Evolutionary conservation across 2,329 filamentous ascomycete species (phyloP), one percentile per base, ranked within the genome.

Genomic region (Lachnellula arida): DNA sequence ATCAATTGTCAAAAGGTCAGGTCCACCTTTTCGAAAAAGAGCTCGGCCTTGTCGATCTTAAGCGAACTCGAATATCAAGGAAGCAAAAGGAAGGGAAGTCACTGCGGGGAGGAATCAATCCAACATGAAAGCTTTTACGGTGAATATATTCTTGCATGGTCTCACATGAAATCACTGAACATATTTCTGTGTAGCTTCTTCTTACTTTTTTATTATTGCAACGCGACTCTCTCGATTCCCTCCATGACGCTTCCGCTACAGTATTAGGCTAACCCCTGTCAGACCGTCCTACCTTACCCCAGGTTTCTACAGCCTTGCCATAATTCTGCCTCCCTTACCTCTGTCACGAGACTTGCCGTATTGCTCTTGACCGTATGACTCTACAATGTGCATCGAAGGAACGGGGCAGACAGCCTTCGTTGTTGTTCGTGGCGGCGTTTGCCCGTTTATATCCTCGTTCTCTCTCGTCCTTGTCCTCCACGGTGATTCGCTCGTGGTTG

Each of bases 51-150:
- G 17, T 46, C 23, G 17, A 25, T 35, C 17, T 32, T 43, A 51
- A 56, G 50, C 57, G 54, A 59, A 59, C 12, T 11, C 32, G 53
- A 50, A 17, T 11, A 19, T n/a, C 15, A 42, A 19, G 53, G 56
- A 59, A 56, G 14, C 53, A 44, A 4, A 59, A 56, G 57, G 54
- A 59, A 42, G 39, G 14, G 8, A n/a, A 40, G 14, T 7, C 39
- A 56, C 49, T 34, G 19, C 32, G 35, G 22, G 22, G 53, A 56
- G 47, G 47, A 54, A 28, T 46, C 39, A 54, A 32, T 32, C 9
- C 9, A 12, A 11, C 9, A 32, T 32, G 12, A 12, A 32, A 11
- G 9, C 9, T 32, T 32, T 32, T 32, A 32, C 28, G 28, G 28
- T 32, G 9, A 12, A 32, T 32, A 11, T 12, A 9, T 32, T 32